Evolutionary conservation across 441 rosid genomes (phyloP).

Genomic region (Daphne laureola): DNA sequence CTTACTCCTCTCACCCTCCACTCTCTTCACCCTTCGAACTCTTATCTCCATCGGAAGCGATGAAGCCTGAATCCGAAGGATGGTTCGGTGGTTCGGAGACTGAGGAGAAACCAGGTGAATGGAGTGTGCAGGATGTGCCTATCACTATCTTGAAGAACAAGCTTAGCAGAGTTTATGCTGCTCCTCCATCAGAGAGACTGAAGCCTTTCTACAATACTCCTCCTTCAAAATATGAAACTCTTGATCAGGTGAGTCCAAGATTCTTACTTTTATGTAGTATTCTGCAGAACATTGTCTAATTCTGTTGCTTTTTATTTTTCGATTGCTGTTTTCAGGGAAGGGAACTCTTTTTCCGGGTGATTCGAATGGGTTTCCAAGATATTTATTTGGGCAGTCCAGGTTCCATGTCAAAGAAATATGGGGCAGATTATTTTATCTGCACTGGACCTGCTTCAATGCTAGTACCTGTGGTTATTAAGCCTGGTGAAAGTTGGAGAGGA

Average conservation of each 20-base stretch:
- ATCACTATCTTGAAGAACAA: constrained; percentile 53
- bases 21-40: constrained; percentile 71
- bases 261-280: neutral
- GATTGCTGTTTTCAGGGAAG: constrained; percentile 38
- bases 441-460: constrained; percentile 78
- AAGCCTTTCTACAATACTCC: constrained; percentile 65
- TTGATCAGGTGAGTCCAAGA: constrained; percentile 63
- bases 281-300: neutral
- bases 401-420: constrained; percentile 50
- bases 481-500: constrained; percentile 78
- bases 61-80: constrained; percentile 66
- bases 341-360: constrained; percentile 78
- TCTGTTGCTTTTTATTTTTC: constrained; percentile 1
- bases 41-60: constrained; percentile 72
- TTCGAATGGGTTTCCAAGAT: constrained; percentile 76
- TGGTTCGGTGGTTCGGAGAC: constrained; percentile 54
- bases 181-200: constrained; percentile 67
- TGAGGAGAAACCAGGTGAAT: constrained; percentile 62
- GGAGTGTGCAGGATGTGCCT: constrained; percentile 64
- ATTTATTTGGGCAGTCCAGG: constrained; percentile 69
- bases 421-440: constrained; percentile 66
- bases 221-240: constrained; percentile 84
- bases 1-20: constrained; percentile 69
- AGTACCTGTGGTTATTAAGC: constrained; percentile 51
- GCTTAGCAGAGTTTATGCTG: constrained; percentile 77